Conservation (phyloP, 306 rosid genomes). For the Lathyrus oleraceus region DNA sequence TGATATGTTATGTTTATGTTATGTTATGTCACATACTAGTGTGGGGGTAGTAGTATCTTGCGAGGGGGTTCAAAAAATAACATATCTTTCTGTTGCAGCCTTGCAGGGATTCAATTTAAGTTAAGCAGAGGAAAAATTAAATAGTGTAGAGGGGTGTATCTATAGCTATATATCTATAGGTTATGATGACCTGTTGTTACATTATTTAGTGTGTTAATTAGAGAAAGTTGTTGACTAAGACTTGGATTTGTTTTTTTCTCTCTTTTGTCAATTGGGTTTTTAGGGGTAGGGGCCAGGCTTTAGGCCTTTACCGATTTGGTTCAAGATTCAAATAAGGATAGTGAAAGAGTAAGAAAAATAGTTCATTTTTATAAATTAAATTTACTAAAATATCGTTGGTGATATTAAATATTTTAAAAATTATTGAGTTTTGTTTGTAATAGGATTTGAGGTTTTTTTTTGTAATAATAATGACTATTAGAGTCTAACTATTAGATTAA, state of each 20-base stretch:
- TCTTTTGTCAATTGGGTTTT: slow-evolving; percentile 26
- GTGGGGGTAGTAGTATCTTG: background rate
- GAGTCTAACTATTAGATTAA: too few relatives aligned
- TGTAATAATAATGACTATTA: too few relatives aligned
- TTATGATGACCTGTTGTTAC: slow-evolving; percentile 42
- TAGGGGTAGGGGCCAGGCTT: slow-evolving; percentile 3
- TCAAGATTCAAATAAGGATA: background rate
- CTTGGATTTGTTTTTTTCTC: slow-evolving; percentile 21
- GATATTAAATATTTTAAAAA: too few relatives aligned
- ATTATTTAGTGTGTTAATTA: slow-evolving; percentile 29
- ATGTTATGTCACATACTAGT: slow-evolving; percentile 31
- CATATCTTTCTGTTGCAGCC: slow-evolving; percentile 50
- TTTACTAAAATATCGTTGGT: too few relatives aligned
- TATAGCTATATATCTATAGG: slow-evolving; percentile 33
- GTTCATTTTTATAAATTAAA: too few relatives aligned
- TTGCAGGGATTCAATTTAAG: slow-evolving; percentile 40
- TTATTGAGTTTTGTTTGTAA: too few relatives aligned
- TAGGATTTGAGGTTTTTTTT: background rate
- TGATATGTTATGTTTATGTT: too few relatives aligned
- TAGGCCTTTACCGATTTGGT: slow-evolving; percentile 31
- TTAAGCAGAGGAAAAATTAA: slow-evolving; percentile 24
- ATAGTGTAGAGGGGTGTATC: background rate
- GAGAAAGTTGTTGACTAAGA: slow-evolving; percentile 39
- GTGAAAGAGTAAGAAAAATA: background rate
- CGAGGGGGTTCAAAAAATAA: background rate